Percentiles rank a stretch among this genome's conserved stretches.
phyloP scores from a whole-genome alignment of 164 flowering plant genomes.

The Platanus orientalis region DNA sequence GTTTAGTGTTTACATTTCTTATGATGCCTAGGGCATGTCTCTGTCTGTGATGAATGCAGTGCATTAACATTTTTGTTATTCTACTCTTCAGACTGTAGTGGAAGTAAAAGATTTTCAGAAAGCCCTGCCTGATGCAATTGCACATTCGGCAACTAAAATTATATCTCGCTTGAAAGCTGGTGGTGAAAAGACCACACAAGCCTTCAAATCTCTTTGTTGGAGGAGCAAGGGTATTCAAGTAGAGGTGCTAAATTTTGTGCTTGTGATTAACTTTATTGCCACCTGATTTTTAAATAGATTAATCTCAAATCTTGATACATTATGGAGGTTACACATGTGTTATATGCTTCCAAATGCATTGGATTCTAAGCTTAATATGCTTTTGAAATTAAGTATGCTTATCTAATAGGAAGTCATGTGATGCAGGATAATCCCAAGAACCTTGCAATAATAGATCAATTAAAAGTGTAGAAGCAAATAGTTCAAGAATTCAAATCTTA shows the following conservation, averaged over 20 bases:
- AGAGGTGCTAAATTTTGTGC: conserved; percentile 50
- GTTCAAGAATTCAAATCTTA: no score
- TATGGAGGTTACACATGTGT: no score
- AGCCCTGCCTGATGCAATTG: conserved; percentile 85
- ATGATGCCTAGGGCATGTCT: background rate
- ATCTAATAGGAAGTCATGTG: no score
- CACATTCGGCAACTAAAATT: conserved; percentile 74
- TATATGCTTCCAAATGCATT: no score
- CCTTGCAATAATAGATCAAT: no score
- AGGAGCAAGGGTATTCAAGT: conserved; percentile 84
- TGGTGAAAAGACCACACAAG: conserved; percentile 70
- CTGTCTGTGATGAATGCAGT: background rate
- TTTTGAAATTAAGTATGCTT: no score
- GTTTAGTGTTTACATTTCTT: background rate
- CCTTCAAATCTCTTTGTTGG: conserved; percentile 82
- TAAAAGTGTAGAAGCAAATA: no score
- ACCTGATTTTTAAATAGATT: no score
- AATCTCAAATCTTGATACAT: no score
- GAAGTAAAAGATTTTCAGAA: conserved; percentile 61
- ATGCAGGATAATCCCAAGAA: no score
- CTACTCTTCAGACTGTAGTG: conserved; percentile 46
- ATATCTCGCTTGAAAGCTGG: conserved; percentile 74
- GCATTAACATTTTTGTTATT: background rate
- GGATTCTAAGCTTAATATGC: no score
- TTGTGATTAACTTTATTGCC: conserved; percentile 1